Percentiles rank a stretch among this genome's conserved stretches.
Conservation (phyloP, 2,329 filamentous ascomycete genomes). For the Berkeleyomyces basicola region DNA sequence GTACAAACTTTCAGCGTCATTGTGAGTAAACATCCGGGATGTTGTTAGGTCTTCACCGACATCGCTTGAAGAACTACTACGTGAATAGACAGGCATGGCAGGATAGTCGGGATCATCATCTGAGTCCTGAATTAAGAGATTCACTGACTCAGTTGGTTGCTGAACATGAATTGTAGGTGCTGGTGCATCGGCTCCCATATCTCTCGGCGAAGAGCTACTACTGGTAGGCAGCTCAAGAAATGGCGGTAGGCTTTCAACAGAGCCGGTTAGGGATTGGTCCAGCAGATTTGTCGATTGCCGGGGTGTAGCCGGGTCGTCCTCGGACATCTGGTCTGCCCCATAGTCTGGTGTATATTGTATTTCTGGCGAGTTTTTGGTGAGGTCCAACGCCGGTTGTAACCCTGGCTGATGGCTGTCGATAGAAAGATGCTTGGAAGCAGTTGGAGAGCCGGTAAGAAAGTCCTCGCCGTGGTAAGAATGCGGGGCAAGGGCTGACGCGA, state of each 20-base stretch:
- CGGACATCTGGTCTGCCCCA: neutral
- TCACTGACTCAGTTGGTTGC: neutral
- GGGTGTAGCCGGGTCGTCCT: constrained; percentile 9
- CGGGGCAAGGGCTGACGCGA: constrained; percentile 28
- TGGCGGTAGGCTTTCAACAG: constrained; percentile 6
- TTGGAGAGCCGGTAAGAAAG: constrained; percentile 13
- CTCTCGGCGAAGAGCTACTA: neutral
- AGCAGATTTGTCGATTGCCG: constrained; percentile 6
- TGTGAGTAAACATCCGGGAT: constrained; percentile 59
- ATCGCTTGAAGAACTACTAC: constrained; percentile 15
- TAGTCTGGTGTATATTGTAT: neutral
- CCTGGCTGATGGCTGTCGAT: neutral
- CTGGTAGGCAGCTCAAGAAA: neutral
- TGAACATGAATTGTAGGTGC: neutral
- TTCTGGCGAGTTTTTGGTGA: neutral
- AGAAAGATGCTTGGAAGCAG: constrained; percentile 7
- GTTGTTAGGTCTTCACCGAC: constrained; percentile 36
- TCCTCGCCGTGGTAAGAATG: constrained; percentile 27
- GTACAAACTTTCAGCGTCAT: constrained; percentile 76
- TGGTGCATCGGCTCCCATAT: neutral
- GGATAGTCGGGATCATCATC: neutral
- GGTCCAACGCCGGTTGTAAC: neutral
- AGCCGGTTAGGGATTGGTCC: neutral
- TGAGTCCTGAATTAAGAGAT: constrained; percentile 4
- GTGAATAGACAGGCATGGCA: neutral